Base-by-base conservation (phyloP, 768 basidiomycete species). In the Russula emetica region DNA sequence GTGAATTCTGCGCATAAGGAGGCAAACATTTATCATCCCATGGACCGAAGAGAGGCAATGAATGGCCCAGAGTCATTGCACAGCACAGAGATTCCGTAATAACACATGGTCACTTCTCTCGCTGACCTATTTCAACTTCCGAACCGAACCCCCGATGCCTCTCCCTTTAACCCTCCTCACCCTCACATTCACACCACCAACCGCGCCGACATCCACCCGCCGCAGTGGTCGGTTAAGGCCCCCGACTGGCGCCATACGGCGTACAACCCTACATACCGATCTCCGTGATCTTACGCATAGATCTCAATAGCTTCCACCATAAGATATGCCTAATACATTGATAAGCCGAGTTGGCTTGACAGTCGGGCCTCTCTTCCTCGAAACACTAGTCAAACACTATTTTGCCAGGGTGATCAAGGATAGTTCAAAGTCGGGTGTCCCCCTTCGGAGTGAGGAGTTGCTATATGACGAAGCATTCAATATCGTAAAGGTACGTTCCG, bases 331-430 rank as follows among this genome's bases (percentile, higher is more conserved):
- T 4, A 90, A 85, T 71, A 71, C 86, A 22, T 78, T 92, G 47
- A 82, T 86, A 38, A 78, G 85, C 36, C 78, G 84, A 58, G 82
- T 83, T 30, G 83, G 86, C 44, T 73, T 90, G 63, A 81, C 78
- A 70, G 76, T 88, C n/a, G 90, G 86, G 0, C 89, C 90, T 5
- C 73, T 90, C 58, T 78, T 90, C 38, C 71, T 92, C 24, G 88
- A 86, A 68, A 91, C 88, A 0, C 79, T 93, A n/a, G 79, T 93
- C 70, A 89, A 88, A 72, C 92, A 94, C 72, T 95, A 92, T 73
- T 83, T 94, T 54, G 86, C 88, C 50, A 81, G 85, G 16, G 73
- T 84, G 54, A 67, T 61, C 45, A 50, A 24, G 10, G 63, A 65
- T 56, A 20, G 26, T 26, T 58, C 55, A 20, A 42, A 58, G 36